Evolutionary conservation across 805 yeast genomes (phyloP).

Genomic region (Saturnispora kantuleensis): DNA sequence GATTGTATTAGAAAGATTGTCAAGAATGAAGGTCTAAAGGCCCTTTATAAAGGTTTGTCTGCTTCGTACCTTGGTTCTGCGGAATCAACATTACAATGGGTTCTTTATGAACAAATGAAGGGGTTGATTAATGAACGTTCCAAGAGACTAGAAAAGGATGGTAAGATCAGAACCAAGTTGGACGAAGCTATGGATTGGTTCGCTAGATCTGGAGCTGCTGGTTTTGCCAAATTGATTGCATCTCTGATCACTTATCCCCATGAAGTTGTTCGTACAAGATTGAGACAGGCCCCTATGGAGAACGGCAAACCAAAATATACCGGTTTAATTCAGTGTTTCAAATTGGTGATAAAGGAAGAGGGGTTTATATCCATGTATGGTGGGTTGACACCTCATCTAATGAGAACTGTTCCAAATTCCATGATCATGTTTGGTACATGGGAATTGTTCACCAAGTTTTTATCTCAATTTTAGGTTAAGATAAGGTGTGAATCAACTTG

Average conservation of each 20-base stretch:
- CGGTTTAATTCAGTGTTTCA: conserved; percentile 82
- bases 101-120: conserved; percentile 92
- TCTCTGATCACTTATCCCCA: conserved; percentile 93
- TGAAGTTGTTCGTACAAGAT: conserved; percentile 90
- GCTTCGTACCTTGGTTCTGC: conserved; percentile 91
- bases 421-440: conserved; percentile 99
- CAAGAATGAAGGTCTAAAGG: conserved; percentile 65
- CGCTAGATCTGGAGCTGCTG: conserved; percentile 96
- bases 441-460: conserved; percentile 69
- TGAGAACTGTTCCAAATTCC: conserved; percentile 95
- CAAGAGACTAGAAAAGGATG: conserved; percentile 24
- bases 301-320: conserved; percentile 73
- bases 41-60: conserved; percentile 82
- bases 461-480: conserved; percentile 27
- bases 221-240: conserved; percentile 89
- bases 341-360: conserved; percentile 78
- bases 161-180: conserved; percentile 34
- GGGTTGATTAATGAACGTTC: conserved; percentile 46
- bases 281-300: conserved; percentile 82
- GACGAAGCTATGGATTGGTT: conserved; percentile 82
- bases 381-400: conserved; percentile 91
- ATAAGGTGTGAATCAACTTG: not conserved
- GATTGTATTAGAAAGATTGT: conserved; percentile 71
- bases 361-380: conserved; percentile 93
- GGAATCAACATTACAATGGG: conserved; percentile 94